A percentile compares a stretch with the other conserved stretches of the same genome.
Conservation (phyloP, 2,329 filamentous ascomycete species). For the Hypoxylon sp. region DNA sequence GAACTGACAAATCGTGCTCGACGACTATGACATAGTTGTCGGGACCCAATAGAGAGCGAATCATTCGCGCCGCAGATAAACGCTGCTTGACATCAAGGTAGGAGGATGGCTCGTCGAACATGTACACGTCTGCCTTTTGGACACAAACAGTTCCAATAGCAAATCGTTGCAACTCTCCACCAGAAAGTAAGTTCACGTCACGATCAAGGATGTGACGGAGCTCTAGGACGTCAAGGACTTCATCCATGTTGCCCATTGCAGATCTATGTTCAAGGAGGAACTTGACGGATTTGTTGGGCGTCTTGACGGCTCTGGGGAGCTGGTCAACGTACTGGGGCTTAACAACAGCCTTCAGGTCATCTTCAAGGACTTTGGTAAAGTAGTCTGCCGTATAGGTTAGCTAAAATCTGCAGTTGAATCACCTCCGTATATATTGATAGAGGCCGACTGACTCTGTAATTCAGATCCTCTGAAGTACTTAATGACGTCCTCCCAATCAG, state of each 20-base stretch:
- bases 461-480: conserved; percentile 99
- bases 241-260: conserved; percentile 83
- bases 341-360: conserved; percentile 96
- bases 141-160: conserved; percentile 97
- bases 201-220: conserved; percentile 91
- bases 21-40: conserved; percentile 98
- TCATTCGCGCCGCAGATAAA: conserved; percentile 91
- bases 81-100: conserved; percentile 99
- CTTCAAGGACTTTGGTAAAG: conserved; percentile 97
- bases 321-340: conserved; percentile 99
- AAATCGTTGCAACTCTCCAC: conserved; percentile 98
- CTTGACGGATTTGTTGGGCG: conserved; percentile 83
- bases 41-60: conserved; percentile 88
- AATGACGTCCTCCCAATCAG: conserved; percentile 99
- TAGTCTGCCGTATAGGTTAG: conserved; percentile 76
- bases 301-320: conserved; percentile 92
- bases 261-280: conserved; percentile 82
- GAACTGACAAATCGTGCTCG: conserved; percentile 98
- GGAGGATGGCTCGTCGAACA: conserved; percentile 99
- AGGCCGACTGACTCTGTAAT: conserved; percentile 82
- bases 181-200: conserved; percentile 90
- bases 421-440: conserved; percentile 2
- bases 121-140: conserved; percentile 97
- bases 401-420: conserved; percentile 46
- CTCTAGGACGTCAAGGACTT: conserved; percentile 88